These are phyloP conservation scores for Suhomyces bribrorum DNA, from an alignment of 1,139 yeast species.

Conservation along the genomic window DNA sequence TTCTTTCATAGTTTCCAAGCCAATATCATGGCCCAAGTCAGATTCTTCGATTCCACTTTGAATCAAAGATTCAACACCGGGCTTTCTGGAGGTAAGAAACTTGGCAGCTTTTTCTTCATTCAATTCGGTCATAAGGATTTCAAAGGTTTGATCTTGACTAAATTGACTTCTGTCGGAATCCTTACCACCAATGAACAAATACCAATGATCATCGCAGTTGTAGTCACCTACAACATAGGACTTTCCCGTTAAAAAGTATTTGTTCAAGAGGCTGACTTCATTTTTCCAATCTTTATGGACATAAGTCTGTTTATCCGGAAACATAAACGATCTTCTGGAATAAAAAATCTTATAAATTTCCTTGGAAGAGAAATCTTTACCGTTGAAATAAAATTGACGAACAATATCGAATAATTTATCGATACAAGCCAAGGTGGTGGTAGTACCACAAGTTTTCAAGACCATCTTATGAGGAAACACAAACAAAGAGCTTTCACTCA, in stretches of 20 bases:
- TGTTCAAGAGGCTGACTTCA: constrained; percentile 72
- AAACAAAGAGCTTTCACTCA: constrained; percentile 88
- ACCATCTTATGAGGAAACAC: constrained; percentile 85
- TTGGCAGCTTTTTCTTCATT: constrained; percentile 57
- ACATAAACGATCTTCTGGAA: constrained; percentile 90
- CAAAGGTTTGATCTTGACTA: constrained; percentile 71
- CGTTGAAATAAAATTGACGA: constrained; percentile 21
- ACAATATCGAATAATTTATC: constrained; percentile 62
- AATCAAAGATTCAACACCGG: constrained; percentile 42
- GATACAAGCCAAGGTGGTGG: constrained; percentile 82
- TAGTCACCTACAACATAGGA: constrained; percentile 80
- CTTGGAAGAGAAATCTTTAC: constrained; percentile 22
- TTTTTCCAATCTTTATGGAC: constrained; percentile 85
- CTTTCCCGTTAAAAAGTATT: constrained; percentile 60
- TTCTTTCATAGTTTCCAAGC: constrained; percentile 62
- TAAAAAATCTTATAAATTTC: constrained; percentile 73
- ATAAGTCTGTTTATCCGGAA: constrained; percentile 79
- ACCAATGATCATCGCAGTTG: constrained; percentile 85
- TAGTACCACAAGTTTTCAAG: constrained; percentile 94
- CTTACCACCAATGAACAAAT: constrained; percentile 67
- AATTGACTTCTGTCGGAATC: not conserved
- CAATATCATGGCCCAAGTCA: constrained; percentile 80
- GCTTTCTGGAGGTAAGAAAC: constrained; percentile 61
- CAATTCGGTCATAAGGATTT: constrained; percentile 87
- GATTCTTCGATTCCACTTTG: constrained; percentile 37